A percentile compares a stretch with the other conserved stretches of the same genome.
These are phyloP conservation scores for Sabuloglossum arenarium DNA, from an alignment of 495 filamentous ascomycete genomes.

Conservation along the genomic window DNA sequence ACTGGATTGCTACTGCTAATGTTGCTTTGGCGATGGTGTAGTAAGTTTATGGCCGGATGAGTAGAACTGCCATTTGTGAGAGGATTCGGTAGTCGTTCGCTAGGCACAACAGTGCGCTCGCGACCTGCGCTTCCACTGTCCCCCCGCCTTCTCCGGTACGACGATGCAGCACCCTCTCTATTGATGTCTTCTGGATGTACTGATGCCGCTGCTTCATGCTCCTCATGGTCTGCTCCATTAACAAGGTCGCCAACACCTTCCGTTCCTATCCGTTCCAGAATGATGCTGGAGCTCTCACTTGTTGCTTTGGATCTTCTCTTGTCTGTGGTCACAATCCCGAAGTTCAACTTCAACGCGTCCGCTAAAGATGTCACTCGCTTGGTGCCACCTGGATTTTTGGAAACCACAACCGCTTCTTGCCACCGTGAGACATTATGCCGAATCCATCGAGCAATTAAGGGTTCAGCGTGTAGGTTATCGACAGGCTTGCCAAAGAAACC, in stretches of 20 bases:
- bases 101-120: neutral
- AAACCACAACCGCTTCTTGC: slow-evolving; percentile 85
- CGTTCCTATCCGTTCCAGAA: slow-evolving; percentile 18
- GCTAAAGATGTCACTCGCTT: slow-evolving; percentile 94
- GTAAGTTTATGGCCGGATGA: neutral
- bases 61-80: neutral
- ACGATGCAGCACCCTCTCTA: slow-evolving; percentile 2
- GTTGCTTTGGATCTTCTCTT: slow-evolving; percentile 36
- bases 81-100: neutral
- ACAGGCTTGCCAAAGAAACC: slow-evolving; percentile 97
- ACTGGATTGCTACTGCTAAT: neutral
- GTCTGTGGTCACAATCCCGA: slow-evolving; percentile 91
- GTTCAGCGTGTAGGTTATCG: slow-evolving; percentile 92
- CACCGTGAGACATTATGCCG: slow-evolving; percentile 67
- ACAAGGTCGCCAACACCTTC: slow-evolving; percentile 14
- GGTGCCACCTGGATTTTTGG: slow-evolving; percentile 93
- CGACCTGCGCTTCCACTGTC: neutral
- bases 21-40: neutral
- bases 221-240: slow-evolving; percentile 5
- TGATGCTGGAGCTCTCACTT: slow-evolving; percentile 46
- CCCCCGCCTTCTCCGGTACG: slow-evolving; percentile 2
- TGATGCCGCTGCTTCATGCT: neutral
- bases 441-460: slow-evolving; percentile 91
- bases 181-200: slow-evolving; percentile 4
- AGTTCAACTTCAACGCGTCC: slow-evolving; percentile 90